Base-by-base conservation (phyloP, 306 rosid species). In the Luffa acutangula region DNA sequence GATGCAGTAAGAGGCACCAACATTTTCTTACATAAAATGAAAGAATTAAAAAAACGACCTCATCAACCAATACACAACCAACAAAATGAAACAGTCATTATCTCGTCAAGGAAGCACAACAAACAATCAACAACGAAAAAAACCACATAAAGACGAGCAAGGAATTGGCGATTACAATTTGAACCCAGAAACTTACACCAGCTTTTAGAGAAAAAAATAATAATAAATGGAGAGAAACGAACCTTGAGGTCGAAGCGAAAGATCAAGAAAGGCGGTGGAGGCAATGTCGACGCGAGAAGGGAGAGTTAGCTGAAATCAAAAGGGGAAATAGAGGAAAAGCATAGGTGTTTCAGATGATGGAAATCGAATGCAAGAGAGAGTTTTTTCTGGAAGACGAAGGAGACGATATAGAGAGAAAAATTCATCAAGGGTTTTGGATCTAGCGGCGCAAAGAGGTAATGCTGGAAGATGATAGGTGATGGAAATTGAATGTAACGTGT, bases 1-100 rank as follows among this genome's bases (percentile, higher is more conserved):
- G 99, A 95, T 6, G 99, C 97, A 39, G 97, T 93, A 62, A 95
- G 97, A 17, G 99, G 99, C 53, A 93, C 97, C 75, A 95, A 85
- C 85, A 91, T 90, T 72, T 86, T 89, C 87, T 87, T 85, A 48
- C 88, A 86, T 85, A 74, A 17, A 12, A 71, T 2, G 25, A 48
- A 21, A 4, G 41, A 9, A 18, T 49, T 36, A 6, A 10, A 60
- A 20, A 45, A 25, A 25, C 31, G 31, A 17, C 6, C 52, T 20
- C 41, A 76, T 14, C 25, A 52, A 36, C 21, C 39, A 1, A 62
- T 62, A 33, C 69, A 63, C n/a, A 34, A 63, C 34, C 71, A 64
- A 4, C 45, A 45, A 64, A 64, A 17, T 10, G 36, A 3, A 64
- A 2, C 8, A 33, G 10, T 2, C 42, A 64, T 45, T 64, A 33